Evolutionary conservation across 2,329 filamentous ascomycete species (phyloP).

Genomic region (Sclerotinia minor): DNA sequence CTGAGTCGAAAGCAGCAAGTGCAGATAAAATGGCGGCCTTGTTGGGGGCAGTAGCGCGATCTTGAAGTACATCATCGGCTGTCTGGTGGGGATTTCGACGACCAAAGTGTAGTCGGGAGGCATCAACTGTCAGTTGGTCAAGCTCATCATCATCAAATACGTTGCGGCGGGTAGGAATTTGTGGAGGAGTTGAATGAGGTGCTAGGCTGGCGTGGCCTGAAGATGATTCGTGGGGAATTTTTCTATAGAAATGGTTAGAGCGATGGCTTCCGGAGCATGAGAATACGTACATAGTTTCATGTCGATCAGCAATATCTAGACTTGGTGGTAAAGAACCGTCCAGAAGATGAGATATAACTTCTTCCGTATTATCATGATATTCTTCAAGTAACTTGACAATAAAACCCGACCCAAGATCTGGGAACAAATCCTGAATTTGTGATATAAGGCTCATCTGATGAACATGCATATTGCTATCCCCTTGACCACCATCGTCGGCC

Average conservation of each 20-base stretch:
- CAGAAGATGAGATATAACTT: conserved; percentile 77
- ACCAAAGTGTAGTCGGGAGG: conserved; percentile 74
- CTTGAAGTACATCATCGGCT: conserved; percentile 70
- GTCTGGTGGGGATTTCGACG: conserved; percentile 63
- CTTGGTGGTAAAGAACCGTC: conserved; percentile 73
- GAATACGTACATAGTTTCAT: conserved; percentile 51
- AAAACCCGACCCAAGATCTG: conserved; percentile 81
- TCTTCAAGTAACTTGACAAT: conserved; percentile 76
- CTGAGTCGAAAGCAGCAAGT: conserved; percentile 83
- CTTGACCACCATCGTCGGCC: conserved; percentile 56
- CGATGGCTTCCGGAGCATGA: background rate
- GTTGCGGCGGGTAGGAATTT: conserved; percentile 64
- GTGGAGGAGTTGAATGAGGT: conserved; percentile 59
- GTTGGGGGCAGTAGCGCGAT: conserved; percentile 63
- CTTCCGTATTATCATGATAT: conserved; percentile 75
- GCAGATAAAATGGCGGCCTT: conserved; percentile 89
- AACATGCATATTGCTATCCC: conserved; percentile 52
- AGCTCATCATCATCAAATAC: conserved; percentile 80
- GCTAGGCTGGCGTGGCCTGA: conserved; percentile 49
- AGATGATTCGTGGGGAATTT: conserved; percentile 31
- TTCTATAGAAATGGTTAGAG: conserved; percentile 29
- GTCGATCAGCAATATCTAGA: conserved; percentile 63
- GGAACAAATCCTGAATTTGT: conserved; percentile 92
- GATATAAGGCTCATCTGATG: conserved; percentile 83
- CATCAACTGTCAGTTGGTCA: conserved; percentile 66